Conservation (phyloP, 2,329 filamentous ascomycete genomes). For the Penicillium brevicompactum region DNA sequence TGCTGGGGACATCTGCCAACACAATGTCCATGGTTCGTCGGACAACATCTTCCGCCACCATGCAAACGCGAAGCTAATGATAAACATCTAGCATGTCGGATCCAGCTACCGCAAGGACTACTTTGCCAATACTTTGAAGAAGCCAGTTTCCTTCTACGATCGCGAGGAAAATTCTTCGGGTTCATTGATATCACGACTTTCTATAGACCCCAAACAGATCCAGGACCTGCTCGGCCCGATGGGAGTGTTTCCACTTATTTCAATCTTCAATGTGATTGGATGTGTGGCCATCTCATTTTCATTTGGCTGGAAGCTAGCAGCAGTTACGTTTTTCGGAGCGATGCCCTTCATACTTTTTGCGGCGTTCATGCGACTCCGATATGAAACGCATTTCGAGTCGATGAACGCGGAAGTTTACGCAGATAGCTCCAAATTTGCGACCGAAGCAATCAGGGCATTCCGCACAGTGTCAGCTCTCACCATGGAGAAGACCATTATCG, state of each 20-base stretch:
- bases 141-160: conserved; percentile 48
- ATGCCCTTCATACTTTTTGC: conserved; percentile 54
- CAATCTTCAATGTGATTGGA: conserved; percentile 66
- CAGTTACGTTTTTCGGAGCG: conserved; percentile 65
- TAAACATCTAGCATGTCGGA: conserved; percentile 31
- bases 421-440: conserved; percentile 72
- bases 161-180: conserved; percentile 51
- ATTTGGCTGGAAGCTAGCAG: conserved; percentile 75
- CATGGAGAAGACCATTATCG: conserved; percentile 66
- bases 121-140: conserved; percentile 42
- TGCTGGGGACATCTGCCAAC: conserved; percentile 50
- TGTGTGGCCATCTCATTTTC: conserved; percentile 68
- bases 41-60: not conserved
- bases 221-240: conserved; percentile 55
- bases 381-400: conserved; percentile 68
- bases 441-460: conserved; percentile 73
- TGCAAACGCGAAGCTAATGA: not conserved
- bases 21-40: conserved; percentile 47
- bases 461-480: conserved; percentile 71
- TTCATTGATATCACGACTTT: conserved; percentile 49
- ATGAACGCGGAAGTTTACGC: conserved; percentile 70
- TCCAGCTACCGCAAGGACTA: conserved; percentile 40
- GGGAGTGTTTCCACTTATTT: conserved; percentile 57
- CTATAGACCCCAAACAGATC: conserved; percentile 53
- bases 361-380: conserved; percentile 58